Percentiles rank a stretch among this genome's conserved stretches.
Evolutionary conservation across 805 yeast species (phyloP).

Genomic region (Scheffersomyces ergatensis): DNA sequence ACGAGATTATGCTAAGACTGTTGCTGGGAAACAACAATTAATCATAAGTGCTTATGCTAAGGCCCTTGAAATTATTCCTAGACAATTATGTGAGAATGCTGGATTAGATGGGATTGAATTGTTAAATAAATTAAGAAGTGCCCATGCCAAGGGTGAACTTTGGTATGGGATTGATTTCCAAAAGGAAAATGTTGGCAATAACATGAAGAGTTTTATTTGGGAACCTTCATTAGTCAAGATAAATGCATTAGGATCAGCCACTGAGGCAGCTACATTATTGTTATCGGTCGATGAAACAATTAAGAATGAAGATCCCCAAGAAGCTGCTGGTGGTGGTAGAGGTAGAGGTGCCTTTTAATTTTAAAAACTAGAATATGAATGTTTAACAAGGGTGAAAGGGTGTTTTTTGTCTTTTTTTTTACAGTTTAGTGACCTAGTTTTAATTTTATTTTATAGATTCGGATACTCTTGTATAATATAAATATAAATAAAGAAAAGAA

Average conservation of each 20-base stretch:
- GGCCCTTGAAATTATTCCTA: slow-evolving; percentile 93
- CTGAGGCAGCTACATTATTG: slow-evolving; percentile 93
- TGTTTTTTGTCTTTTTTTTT: no score
- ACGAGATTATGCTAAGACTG: slow-evolving; percentile 80
- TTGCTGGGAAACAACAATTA: slow-evolving; percentile 95
- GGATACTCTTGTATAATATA: no score
- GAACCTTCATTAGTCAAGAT: slow-evolving; percentile 94
- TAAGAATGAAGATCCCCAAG: slow-evolving; percentile 60
- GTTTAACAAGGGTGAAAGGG: no score
- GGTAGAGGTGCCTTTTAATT: slow-evolving; percentile 62
- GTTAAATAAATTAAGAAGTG: slow-evolving; percentile 84
- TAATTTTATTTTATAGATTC: no score
- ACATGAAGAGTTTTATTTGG: slow-evolving; percentile 88
- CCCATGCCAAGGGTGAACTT: slow-evolving; percentile 88
- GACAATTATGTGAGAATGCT: slow-evolving; percentile 98
- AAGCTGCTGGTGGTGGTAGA: slow-evolving; percentile 45
- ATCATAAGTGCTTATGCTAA: slow-evolving; percentile 90
- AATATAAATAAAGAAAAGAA: no score
- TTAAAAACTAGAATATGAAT: not conserved
- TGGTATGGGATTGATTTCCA: slow-evolving; percentile 95
- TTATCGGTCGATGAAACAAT: slow-evolving; percentile 96
- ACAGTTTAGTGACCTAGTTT: no score
- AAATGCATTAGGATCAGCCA: slow-evolving; percentile 92
- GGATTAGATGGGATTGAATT: slow-evolving; percentile 97
- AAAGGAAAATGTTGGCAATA: slow-evolving; percentile 77